phyloP scores from a whole-genome alignment of 2,329 filamentous ascomycete species.

The Bertia moriformis region DNA sequence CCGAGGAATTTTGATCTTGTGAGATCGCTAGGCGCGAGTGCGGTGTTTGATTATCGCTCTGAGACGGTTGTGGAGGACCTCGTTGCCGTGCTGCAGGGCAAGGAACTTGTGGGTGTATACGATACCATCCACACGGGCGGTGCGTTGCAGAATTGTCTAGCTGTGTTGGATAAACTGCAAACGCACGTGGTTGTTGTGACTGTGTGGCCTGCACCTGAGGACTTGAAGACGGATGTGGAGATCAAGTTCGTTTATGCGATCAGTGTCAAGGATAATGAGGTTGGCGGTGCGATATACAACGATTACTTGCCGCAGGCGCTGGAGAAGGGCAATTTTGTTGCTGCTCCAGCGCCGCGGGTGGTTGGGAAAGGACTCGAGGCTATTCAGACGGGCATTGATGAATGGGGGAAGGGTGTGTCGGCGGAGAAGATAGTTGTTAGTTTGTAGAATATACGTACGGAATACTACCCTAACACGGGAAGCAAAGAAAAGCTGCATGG shows the following conservation, averaged over 20 bases:
- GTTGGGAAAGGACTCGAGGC: conserved; percentile 23
- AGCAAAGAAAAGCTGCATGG: no score
- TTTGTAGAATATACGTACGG: no score
- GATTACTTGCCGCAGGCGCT: conserved; percentile 22
- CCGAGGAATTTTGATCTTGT: conserved; percentile 25
- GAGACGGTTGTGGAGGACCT: conserved; percentile 14
- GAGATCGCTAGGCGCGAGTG: conserved; percentile 24
- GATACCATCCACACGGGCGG: neutral
- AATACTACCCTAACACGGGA: no score
- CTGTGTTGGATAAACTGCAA: neutral
- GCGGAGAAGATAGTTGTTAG: neutral
- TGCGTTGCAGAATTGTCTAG: neutral
- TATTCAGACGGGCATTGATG: conserved; percentile 18
- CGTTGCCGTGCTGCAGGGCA: conserved; percentile 3
- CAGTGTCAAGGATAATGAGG: conserved; percentile 11
- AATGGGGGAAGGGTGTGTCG: neutral
- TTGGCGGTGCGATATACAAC: conserved; percentile 17
- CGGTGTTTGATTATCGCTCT: conserved; percentile 27
- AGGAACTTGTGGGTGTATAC: neutral
- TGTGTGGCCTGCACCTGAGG: neutral
- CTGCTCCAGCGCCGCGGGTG: conserved; percentile 21
- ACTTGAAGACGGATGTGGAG: conserved; percentile 7
- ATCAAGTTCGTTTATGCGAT: conserved; percentile 11
- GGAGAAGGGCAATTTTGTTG: conserved; percentile 14
- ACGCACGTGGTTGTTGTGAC: neutral